Evolutionary conservation across 1,284 basidiomycete genomes (phyloP).

Genomic region (Porphyrellus sp.): DNA sequence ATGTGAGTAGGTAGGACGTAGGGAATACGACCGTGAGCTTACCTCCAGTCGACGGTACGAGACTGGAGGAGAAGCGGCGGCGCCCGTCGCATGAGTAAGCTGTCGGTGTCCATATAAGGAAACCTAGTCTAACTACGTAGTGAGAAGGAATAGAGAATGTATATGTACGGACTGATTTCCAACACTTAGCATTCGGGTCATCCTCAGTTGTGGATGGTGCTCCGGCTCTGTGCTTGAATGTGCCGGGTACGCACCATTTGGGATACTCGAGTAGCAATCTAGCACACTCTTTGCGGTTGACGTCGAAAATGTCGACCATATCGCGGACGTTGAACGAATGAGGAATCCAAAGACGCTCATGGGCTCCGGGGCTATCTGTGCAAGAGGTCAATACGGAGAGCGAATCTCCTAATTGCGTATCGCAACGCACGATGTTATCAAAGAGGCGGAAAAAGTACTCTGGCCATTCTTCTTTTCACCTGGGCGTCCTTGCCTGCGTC

Average conservation of each 20-base stretch:
- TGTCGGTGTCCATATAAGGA: too few relatives aligned
- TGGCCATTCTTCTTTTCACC: constrained; percentile 77
- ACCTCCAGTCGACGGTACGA: too few relatives aligned
- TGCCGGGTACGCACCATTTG: constrained; percentile 79
- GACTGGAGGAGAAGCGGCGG: too few relatives aligned
- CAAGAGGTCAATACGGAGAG: constrained; percentile 4
- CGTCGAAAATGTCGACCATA: constrained; percentile 88
- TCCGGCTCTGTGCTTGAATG: constrained; percentile 74
- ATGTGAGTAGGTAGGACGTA: too few relatives aligned
- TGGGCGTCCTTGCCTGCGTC: constrained; percentile 63
- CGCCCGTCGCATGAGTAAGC: too few relatives aligned
- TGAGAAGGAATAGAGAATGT: too few relatives aligned
- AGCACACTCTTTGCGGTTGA: constrained; percentile 95
- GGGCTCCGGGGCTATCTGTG: constrained; percentile 73
- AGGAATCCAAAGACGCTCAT: constrained; percentile 76
- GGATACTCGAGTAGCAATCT: constrained; percentile 84
- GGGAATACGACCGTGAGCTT: too few relatives aligned
- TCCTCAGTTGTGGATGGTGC: constrained; percentile 46
- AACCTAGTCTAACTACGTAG: too few relatives aligned
- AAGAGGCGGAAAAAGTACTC: constrained; percentile 74
- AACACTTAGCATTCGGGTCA: constrained; percentile 48
- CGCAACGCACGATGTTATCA: constrained; percentile 63
- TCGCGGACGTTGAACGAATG: constrained; percentile 77
- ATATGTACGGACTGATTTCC: too few relatives aligned
- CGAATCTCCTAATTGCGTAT: background rate